Base-by-base conservation (phyloP, 1,284 basidiomycete genomes). In the Vanrija pseudolonga region DNA sequence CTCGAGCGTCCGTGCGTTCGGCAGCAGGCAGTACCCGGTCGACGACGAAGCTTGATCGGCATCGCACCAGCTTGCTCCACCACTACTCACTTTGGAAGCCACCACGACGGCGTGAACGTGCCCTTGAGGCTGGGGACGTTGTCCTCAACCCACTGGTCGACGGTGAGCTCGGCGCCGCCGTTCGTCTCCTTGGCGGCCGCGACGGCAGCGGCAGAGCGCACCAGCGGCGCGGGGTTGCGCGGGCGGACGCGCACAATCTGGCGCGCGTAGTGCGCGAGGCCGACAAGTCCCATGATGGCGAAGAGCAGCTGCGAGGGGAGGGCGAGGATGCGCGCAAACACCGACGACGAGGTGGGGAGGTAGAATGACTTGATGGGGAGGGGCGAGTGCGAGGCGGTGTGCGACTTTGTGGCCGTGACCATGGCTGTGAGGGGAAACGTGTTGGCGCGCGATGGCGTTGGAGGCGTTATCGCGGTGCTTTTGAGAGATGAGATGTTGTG, bases 91-190 rank as follows among this genome's bases (percentile, higher is more conserved):
- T 69, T 74, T n/a, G 71, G 68, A 32, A 76, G 56, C 75, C 74
- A 77, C 75, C 76, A 77, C 32, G 64, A 59, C 6, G 77, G 76
- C 32, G 57, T 72, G 56, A 76, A 79, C 4, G 59, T 62, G 23
- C 71, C 71, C 42, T 61, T 63, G 49, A 79, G 55, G 44, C 68
- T 71, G 1, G 71, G 68, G 19, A 72, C 72, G 55, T 66, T 72
- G 18, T 64, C 61, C n/a, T 58, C 49, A 4, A 77, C 57, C 69
- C 73, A 77, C 47, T 66, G 37, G 19, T 51, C 56, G 37, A 68
- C 50, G 20, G 9, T 28, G 36, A 14, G 14, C 43, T 47, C 42
- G 53, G 28, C 18, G 48, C 8, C 39, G 26, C 28, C 15, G 24
- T 20, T 41, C 56, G 24, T 11, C 26, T 26, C 26, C 26, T 26